Base-by-base conservation (phyloP, 768 basidiomycete genomes). In the Sistotremastrum suecicum region DNA sequence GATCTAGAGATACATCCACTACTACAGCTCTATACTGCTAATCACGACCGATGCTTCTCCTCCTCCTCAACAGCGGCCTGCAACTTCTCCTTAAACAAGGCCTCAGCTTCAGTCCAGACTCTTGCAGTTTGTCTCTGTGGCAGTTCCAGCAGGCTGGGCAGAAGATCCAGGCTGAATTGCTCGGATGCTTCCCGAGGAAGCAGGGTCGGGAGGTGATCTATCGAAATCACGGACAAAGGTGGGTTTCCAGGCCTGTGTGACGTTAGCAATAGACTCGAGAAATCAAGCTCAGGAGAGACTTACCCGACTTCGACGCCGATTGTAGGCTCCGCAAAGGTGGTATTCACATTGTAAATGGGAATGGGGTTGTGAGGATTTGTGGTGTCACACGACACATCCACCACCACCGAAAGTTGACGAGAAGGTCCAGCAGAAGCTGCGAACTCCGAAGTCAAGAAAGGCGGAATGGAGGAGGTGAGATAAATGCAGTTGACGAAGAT, bases 401-500 rank as follows among this genome's bases (percentile, higher is more conserved):
- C 95, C 41, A 97, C 78, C 31, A 92, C 80, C 28, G 76, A 70
- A 49, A 99, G 63, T 47, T 71, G 69, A 49, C 95, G 72, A 11
- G 64, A 54, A 45, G 67, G 63, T 29, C 91, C 89, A 8, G 84
- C 86, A 20, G 70, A 69, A n/a, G 63, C 63, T 51, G 95, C 82
- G 48, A 76, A 75, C 38, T 83, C 76, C 30, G 65, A 60, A 3
- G 79, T 79, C 41, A 95, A 49, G 62, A 97, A 98, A n/a, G 79
- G 66, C 0, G 89, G 88, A 45, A 94, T 90, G 49, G 70, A 60
- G 11, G 80, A 76, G n/a, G 78, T 80, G 43, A 99, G 80, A 63
- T 98, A 98, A 62, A 99, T 99, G 73, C 95, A 98, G 69, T 99
- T 99, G 72, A 98, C 78, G 58, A 99, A 97, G 56, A 99, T 79